Percentiles rank a stretch among this genome's conserved stretches.
Conservation (phyloP, 2,329 filamentous ascomycete species). For the Penicillium freii region DNA sequence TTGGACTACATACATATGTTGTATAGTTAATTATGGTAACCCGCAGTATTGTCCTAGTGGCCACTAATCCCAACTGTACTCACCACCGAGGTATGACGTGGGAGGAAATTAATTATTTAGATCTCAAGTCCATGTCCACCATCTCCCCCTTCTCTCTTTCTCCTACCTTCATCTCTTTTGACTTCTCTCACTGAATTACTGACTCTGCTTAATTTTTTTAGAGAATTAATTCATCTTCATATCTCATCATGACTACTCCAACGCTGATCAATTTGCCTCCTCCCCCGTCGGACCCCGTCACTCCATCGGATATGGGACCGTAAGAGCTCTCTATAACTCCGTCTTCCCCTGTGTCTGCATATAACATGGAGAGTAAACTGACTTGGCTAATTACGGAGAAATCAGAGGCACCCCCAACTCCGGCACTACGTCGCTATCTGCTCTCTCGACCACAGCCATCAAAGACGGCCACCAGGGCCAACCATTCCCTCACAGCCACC, state of each 20-base stretch:
- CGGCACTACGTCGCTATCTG: slow-evolving; percentile 84
- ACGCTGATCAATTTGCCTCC: slow-evolving; percentile 83
- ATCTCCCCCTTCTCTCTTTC: background rate
- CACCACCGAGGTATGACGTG: background rate
- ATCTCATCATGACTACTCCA: slow-evolving; percentile 47
- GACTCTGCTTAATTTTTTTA: background rate
- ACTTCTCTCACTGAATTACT: background rate
- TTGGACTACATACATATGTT: too few species aligned
- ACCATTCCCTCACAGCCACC: slow-evolving; percentile 59
- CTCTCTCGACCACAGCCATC: slow-evolving; percentile 89
- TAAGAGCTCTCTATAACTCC: slow-evolving; percentile 51
- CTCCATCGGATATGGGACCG: slow-evolving; percentile 81
- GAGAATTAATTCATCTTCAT: background rate
- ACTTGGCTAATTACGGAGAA: slow-evolving; percentile 15
- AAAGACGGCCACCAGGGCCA: slow-evolving; percentile 93
- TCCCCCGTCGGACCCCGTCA: slow-evolving; percentile 76
- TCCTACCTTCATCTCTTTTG: background rate
- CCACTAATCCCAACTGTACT: rapidly evolving
- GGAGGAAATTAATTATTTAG: slow-evolving; percentile 1
- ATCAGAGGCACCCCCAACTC: slow-evolving; percentile 86
- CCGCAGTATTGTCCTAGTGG: background rate
- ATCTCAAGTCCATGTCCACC: background rate
- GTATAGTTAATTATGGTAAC: background rate
- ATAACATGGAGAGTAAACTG: slow-evolving; percentile 12
- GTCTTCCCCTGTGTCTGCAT: slow-evolving; percentile 8